A percentile compares a stretch with the other conserved stretches of the same genome.
phyloP scores from a whole-genome alignment of 495 filamentous ascomycete genomes.

The Lichina pygmaea region DNA sequence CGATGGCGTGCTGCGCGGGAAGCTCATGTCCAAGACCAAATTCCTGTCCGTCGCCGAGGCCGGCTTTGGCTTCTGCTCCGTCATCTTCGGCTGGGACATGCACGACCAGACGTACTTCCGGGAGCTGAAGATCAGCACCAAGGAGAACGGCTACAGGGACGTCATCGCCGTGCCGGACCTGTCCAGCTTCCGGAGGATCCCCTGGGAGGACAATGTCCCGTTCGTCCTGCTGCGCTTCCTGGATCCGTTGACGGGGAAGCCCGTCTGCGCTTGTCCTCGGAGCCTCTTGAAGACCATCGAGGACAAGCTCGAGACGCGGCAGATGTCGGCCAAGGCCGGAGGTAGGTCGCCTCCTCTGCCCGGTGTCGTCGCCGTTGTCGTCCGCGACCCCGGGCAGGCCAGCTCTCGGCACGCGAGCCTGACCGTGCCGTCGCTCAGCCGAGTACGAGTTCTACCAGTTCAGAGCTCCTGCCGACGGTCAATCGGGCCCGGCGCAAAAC shows the following conservation, averaged over 20 bases:
- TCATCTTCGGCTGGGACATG: slow-evolving; percentile 97
- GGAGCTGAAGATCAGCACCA: slow-evolving; percentile 73
- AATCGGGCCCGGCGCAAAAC: slow-evolving; percentile 23
- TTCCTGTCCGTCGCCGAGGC: slow-evolving; percentile 60
- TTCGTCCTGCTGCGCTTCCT: slow-evolving; percentile 83
- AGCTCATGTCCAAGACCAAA: slow-evolving; percentile 88
- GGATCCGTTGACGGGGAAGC: slow-evolving; percentile 40
- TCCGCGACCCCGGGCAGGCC: background rate
- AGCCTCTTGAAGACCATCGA: slow-evolving; percentile 40
- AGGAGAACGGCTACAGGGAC: slow-evolving; percentile 80
- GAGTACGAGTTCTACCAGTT: slow-evolving; percentile 98
- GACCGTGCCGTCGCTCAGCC: slow-evolving; percentile 20
- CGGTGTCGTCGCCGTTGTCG: background rate
- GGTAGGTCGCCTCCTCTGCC: slow-evolving; percentile 23
- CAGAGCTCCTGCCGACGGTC: slow-evolving; percentile 25
- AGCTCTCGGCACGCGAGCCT: too few species aligned
- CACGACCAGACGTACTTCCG: slow-evolving; percentile 71
- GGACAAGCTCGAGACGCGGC: slow-evolving; percentile 35
- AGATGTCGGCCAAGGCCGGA: slow-evolving; percentile 73
- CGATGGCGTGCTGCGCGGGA: slow-evolving; percentile 75
- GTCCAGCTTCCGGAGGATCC: slow-evolving; percentile 60
- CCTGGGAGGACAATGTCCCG: slow-evolving; percentile 80
- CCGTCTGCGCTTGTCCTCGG: slow-evolving; percentile 60
- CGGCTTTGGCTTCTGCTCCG: slow-evolving; percentile 92
- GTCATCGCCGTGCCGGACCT: slow-evolving; percentile 67